Evolutionary conservation across 129 eudicot species (phyloP), one percentile per base, ranked within the genome.

Genomic region (Flaveria ramosissima): DNA sequence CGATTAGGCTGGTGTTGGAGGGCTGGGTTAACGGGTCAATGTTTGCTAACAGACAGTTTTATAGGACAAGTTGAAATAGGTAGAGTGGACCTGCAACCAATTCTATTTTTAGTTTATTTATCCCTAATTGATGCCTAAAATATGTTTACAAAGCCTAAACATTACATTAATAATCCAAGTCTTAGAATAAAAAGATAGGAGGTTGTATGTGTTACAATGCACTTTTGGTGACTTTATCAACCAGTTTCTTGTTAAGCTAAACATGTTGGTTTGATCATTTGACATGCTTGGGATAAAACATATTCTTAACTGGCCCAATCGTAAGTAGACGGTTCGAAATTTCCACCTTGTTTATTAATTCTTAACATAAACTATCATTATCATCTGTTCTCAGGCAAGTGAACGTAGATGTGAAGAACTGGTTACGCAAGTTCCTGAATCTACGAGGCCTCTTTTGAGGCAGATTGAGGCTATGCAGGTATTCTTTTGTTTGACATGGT

Each of bases 401-500:
- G 98, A 94, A 82, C 93, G 84, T 66, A 85, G 97, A 55, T 94
- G 98, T 71, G 98, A 94, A 87, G 97, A 91, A 86, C 84, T 94
- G 80, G 85, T 94, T 68, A 76, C 85, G 64, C 98, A 91, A 89
- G 89, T 91, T 84, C 98, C 97, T 61, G 98, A 94, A 77, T 94
- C 98, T 53, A 94, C 96, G 6, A 87, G 97, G 83, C 98, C 98
- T 62, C 96, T 94, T 71, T 75, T 91, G 77, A 88, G 97, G 79
- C 98, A 94, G 79, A 94, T 94, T 64, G 96, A 89, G 85, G 90
- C 93, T 72, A 94, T 94, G 88, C 92, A 91, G 96, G 97, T 94
- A 74, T 74, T 32, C 9, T 55, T 63, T 43, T 20, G 8, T 11
- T 75, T 20, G 24, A 41, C 56, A 23, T 73, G 55, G 62, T 55